Evolutionary conservation across 805 yeast species (phyloP).

Genomic region (Saccharomyces kudriavzevii): DNA sequence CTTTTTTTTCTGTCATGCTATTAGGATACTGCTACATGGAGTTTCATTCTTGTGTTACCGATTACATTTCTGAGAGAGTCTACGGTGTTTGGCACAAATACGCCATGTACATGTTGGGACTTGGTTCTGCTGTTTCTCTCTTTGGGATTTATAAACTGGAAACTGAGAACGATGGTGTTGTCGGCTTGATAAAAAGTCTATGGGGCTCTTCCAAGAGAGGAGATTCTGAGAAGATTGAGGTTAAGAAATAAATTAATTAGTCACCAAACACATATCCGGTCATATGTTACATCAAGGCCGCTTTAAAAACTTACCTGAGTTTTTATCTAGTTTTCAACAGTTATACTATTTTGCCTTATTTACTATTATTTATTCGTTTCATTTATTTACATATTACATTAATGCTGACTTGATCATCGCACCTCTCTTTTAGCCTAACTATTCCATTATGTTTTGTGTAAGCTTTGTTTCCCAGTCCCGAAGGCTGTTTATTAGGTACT

Average conservation of each 20-base stretch:
- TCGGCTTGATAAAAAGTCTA: constrained; percentile 50
- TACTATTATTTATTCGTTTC: constrained; percentile 1
- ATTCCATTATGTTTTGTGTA: constrained; percentile 5
- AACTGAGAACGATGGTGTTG: constrained; percentile 71
- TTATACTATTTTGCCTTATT: neutral
- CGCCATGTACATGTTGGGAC: constrained; percentile 58
- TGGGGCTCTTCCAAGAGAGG: constrained; percentile 41
- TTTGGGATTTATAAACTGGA: constrained; percentile 79
- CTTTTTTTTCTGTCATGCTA: constrained; percentile 55
- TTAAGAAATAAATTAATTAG: neutral
- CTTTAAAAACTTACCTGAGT: too few species aligned
- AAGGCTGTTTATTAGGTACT: constrained; percentile 5
- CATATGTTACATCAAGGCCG: too few species aligned
- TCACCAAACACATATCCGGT: neutral
- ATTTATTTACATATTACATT: constrained; percentile 2
- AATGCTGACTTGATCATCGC: constrained; percentile 3
- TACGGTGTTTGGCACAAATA: constrained; percentile 69
- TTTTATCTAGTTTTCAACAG: neutral
- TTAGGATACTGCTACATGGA: constrained; percentile 81
- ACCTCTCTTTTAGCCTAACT: neutral
- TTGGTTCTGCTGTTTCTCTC: constrained; percentile 63
- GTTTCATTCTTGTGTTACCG: constrained; percentile 82
- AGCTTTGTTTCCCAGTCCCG: constrained; percentile 15
- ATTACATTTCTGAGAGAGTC: constrained; percentile 81
- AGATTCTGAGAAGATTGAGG: constrained; percentile 3